Evolutionary conservation across 805 yeast species (phyloP).

Genomic region (Wickerhamomyces chaumierensis): DNA sequence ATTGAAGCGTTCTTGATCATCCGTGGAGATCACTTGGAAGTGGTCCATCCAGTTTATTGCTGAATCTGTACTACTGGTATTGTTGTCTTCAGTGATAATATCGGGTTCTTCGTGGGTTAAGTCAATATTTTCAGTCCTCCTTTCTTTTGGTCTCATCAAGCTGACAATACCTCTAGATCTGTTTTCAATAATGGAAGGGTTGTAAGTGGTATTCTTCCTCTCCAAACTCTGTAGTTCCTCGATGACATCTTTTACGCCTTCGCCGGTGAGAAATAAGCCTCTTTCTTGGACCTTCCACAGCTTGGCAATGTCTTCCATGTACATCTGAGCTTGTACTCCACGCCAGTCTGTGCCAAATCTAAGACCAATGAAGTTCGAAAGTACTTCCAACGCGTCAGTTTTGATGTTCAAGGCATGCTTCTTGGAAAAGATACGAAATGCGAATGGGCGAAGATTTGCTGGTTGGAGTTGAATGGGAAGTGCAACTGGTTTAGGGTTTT

Average conservation of each 20-base stretch:
- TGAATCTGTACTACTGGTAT: slow-evolving; percentile 8
- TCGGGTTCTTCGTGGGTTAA: slow-evolving; percentile 7
- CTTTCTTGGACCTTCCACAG: slow-evolving; percentile 85
- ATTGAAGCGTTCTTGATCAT: slow-evolving; percentile 48
- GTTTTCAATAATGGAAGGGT: slow-evolving; percentile 1
- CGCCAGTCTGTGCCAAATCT: slow-evolving; percentile 85
- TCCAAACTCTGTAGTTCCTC: slow-evolving; percentile 35
- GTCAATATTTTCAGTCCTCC: neutral
- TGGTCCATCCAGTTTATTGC: slow-evolving; percentile 60
- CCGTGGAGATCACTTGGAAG: slow-evolving; percentile 53
- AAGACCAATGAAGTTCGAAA: slow-evolving; percentile 68
- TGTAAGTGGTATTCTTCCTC: slow-evolving; percentile 5
- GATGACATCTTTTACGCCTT: slow-evolving; percentile 51
- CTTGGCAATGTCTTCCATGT: slow-evolving; percentile 68
- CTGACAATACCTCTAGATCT: neutral
- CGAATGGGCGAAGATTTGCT: slow-evolving; percentile 78
- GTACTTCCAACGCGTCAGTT: slow-evolving; percentile 63
- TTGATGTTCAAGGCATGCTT: slow-evolving; percentile 87
- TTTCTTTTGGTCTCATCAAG: neutral
- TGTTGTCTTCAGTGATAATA: slow-evolving; percentile 6
- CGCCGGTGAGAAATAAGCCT: slow-evolving; percentile 77
- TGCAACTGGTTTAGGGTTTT: slow-evolving; percentile 24
- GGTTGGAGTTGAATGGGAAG: slow-evolving; percentile 75
- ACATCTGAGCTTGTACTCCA: slow-evolving; percentile 45
- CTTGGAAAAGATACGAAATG: slow-evolving; percentile 81